Base-by-base conservation (phyloP, 495 filamentous ascomycete species). In the Hypoxylon fuscum region DNA sequence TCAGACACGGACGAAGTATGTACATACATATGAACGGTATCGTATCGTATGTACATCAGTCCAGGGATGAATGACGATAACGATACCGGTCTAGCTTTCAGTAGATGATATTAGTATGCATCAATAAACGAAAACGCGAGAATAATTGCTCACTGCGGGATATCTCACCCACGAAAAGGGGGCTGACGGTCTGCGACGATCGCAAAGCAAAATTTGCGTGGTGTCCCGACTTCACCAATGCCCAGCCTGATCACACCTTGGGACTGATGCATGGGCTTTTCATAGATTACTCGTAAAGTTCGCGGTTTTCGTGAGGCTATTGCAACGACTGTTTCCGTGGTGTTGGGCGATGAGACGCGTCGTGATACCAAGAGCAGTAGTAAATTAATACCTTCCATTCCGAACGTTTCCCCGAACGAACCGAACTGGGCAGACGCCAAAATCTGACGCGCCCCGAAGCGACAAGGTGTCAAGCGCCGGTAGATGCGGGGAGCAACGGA, bases 81-180 rank as follows among this genome's bases (percentile, higher is more conserved):
- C 25, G 20, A 8, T 21, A 23, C 9, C 25, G 11, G 21, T 22
- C 41, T 9, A 21, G 18, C 21, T 44, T 21, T 20, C 10, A 2
- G 14, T 12, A 27, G 41, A 27, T 23, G 5, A 27, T 46, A 27
- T 4, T 27, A 27, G 20, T 11, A 9, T 9, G 10, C 17, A 42
- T 42, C 40, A 23, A 42, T 4, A 22, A 6, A 23, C 15, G 8
- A 7, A 45, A 45, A 45, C 14, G 23, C 46, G 2, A 50, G 10
- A 40, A 48, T 55, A 59, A 55, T 64, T 44, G 27, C 55, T 64
- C 43, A 55, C 50, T 43, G 50, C 38, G 21, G 32, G 20, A 55
- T 56, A 55, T 64, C 31, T 49, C 29, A n/a, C 42, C 17, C 6
- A n/a, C 25, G 27, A 58, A 62, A 57, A 66, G 63, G 63, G 63